Evolutionary conservation across 2,329 filamentous ascomycete genomes (phyloP), one percentile per base, ranked within the genome.

Genomic region (Pseudogymnoascus sp.): DNA sequence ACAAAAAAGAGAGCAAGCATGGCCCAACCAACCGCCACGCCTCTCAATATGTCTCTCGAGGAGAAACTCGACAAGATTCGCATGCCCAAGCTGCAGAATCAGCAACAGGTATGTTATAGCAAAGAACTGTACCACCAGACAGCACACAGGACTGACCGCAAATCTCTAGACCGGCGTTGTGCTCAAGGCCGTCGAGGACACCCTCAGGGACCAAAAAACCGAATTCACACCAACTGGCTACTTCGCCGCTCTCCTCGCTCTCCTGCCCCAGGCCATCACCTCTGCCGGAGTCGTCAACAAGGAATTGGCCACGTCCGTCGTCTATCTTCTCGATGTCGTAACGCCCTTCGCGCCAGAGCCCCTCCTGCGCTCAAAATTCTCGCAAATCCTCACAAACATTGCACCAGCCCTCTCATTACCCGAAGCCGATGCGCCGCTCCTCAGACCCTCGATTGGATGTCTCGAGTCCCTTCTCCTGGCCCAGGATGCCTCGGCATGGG

Each of bases 11-110:
- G 35, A 58, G 57, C 50, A 61, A 61, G 38, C 59, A 60, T 57
- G 67, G 69, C 68, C 65, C 68, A 67, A 67, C 64, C 67, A 64
- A 66, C 64, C 60, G 64, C 62, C 66, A 50, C 62, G 58, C 64
- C 60, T 58, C 66, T 63, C 71, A 76, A 69, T 68, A 80, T 80
- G 78, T 84, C 85, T 75, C 78, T 97, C 71, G 86, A 89, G 74
- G 93, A 96, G 80, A 95, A 91, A 80, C 85, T 99, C 74, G 90
- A 93, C 78, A 97, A 95, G 83, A 97, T 97, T 75, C 90, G 94
- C 77, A 94, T 90, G 72, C 94, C 94, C 61, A 96, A 96, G 76
- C 85, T 97, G 70, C 90, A 97, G 76, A 96, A 90, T 74, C 92
- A 97, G 77, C 86, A 96, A 75, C 91, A 92, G 83, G 91, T 94